Conservation (phyloP, 345 rosid genomes). For the sweet orange (Citrus sinensis) region DVS_A1.0 CM039169.1:27834501-27835000, state of each 20-base stretch:
- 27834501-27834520: not conserved
- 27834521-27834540: not conserved
- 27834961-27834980: no score
- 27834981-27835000: no score
- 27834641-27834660: not conserved
- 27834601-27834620: not conserved
- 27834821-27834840: not conserved
- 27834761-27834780: not conserved
- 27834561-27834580: not conserved
- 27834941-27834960: no score
- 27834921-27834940: no score
- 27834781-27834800: not conserved
- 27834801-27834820: not conserved
- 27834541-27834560: not conserved
- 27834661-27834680: not conserved
- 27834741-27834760: not conserved
- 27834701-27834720: not conserved
- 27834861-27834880: no score
- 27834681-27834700: not conserved
- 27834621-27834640: not conserved
- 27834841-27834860: no score
- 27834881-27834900: no score
- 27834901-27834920: no score
- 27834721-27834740: not conserved
- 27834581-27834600: no score